Evolutionary conservation across 306 rosid genomes (phyloP).

Genomic region (Quercus glauca): DNA sequence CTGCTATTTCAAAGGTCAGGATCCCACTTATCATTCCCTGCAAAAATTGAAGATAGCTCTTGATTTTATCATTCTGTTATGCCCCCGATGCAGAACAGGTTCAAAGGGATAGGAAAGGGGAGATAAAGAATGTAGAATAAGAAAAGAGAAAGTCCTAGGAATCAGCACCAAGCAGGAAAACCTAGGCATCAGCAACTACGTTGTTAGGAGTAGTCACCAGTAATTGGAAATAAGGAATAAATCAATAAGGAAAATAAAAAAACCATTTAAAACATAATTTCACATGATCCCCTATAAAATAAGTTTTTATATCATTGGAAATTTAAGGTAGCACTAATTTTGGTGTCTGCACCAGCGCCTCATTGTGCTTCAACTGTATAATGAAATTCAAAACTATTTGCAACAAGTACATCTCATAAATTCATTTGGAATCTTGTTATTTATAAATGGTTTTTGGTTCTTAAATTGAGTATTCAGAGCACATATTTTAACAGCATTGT

Average conservation of each 20-base stretch:
- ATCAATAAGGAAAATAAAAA: too few relatives aligned
- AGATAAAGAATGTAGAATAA: too few relatives aligned
- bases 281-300: too few relatives aligned
- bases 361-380: not conserved
- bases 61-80: not conserved
- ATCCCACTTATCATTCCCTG: conserved; percentile 8
- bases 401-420: not conserved
- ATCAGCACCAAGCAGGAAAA: too few relatives aligned
- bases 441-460: not conserved
- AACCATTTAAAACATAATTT: too few relatives aligned
- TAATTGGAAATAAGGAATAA: too few relatives aligned
- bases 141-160: too few relatives aligned
- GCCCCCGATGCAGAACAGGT: not conserved
- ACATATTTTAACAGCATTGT: not conserved
- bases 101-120: too few relatives aligned
- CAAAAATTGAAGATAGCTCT: not conserved
- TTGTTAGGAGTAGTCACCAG: too few relatives aligned
- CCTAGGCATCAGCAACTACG: too few relatives aligned
- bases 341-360: not conserved
- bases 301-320: too few relatives aligned
- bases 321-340: too few relatives aligned
- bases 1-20: conserved; percentile 70
- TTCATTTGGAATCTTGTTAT: not conserved
- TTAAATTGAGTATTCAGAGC: conserved; percentile 5
- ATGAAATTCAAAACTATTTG: not conserved